Percentiles rank a stretch among this genome's conserved stretches.
Conservation (phyloP, 1,284 basidiomycete genomes). For the Dichomitus squalens region DNA sequence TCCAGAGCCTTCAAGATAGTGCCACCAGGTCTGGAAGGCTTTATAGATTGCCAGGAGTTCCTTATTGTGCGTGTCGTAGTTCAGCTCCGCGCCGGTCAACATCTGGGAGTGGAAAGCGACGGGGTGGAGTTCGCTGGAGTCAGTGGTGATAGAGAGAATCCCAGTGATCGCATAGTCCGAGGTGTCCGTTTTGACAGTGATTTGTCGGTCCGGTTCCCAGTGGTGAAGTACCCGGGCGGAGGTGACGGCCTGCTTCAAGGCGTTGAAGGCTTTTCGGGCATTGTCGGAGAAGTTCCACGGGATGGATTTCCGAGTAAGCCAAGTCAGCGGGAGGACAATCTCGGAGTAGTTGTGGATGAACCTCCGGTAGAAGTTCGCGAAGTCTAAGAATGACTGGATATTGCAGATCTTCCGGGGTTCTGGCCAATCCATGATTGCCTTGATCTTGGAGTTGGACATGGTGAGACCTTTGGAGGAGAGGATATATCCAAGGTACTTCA, state of each 20-base stretch:
- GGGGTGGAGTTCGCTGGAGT: too few species aligned
- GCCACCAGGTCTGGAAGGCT: too few species aligned
- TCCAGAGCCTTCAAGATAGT: conserved; percentile 22
- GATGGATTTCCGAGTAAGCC: background rate
- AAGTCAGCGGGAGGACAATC: too few species aligned
- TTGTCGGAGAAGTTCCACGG: background rate
- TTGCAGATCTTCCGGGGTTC: too few species aligned
- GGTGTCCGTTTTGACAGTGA: conserved; percentile 27
- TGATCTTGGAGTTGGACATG: too few species aligned
- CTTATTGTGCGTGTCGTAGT: conserved; percentile 39
- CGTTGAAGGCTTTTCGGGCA: background rate
- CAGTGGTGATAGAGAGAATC: conserved; percentile 34
- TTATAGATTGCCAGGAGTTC: conserved; percentile 42
- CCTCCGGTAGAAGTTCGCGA: too few species aligned
- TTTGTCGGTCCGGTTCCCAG: conserved; percentile 27
- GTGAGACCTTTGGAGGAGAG: too few species aligned
- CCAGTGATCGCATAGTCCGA: conserved; percentile 26
- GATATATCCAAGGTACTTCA: conserved; percentile 46
- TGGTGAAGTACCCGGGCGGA: conserved; percentile 20
- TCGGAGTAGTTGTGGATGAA: too few species aligned
- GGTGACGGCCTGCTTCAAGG: background rate
- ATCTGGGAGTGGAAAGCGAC: conserved; percentile 34
- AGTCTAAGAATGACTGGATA: too few species aligned
- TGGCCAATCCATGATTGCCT: too few species aligned
- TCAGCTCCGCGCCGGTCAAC: conserved; percentile 33